Base-by-base conservation (phyloP, 176 grass and related monocot species). In the Aegilops sharonensis region DNA sequence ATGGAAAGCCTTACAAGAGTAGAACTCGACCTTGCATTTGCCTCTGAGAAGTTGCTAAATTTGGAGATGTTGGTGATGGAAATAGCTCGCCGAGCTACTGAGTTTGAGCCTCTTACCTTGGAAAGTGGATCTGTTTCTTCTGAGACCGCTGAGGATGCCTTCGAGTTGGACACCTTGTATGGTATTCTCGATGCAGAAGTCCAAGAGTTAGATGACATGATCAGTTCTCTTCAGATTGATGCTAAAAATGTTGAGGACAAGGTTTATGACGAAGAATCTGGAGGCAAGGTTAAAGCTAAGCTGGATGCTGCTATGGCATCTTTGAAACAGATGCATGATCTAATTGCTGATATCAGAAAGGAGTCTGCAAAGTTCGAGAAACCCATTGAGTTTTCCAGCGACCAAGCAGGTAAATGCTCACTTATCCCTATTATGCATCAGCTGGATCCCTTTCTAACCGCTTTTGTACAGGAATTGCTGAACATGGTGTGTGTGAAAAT, bases 51-150 rank as follows among this genome's bases (percentile, higher is more conserved):
- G 54, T 84, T 95, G 4, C 60, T 98, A 36, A 98, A 95, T 82
- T 72, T 98, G 67, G 93, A 98, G 81, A 95, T 98, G 81, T 21
- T 95, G 71, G 78, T 92, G 72, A 91, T 98, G 97, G 90, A 95
- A 89, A 88, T 98, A 76, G 88, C 90, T 39, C 78, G 64, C 17
- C 90, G 62, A 56, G 89, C 86, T 47, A 89, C 75, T 67, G 90
- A 91, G 68, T 72, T 98, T 67, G 93, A 94, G 62, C 89, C 89
- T 54, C 63, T 64, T 64, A 72, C 25, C 12, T 81, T 86, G 25
- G 93, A 95, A 45, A 60, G 79, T 68, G 84, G 86, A 35, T 88
- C 85, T 79, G 21, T 91, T 35, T 81, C 82, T 11, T 87, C 91
- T 56, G 88, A 93, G 27, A 87, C 81, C 25, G 83, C 88, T 32